phyloP scores from a whole-genome alignment of 1,284 basidiomycete species.

The Leccinum fallax region DNA sequence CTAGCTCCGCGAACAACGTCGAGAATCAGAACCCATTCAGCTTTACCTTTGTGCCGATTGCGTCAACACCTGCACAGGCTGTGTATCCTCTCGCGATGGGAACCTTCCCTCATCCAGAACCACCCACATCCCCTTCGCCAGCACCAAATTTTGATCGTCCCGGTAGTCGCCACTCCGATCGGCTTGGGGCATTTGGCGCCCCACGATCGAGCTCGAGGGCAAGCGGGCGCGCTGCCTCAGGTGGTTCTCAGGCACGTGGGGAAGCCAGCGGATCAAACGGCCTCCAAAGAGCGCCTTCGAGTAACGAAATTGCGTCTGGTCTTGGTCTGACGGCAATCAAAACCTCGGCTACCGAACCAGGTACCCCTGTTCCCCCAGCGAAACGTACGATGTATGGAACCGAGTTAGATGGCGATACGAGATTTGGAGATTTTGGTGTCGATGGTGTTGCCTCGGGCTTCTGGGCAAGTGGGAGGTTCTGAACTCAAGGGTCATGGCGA shows the following conservation, averaged over 20 bases:
- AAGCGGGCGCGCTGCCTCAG: slow-evolving; percentile 33
- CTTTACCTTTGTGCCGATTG: slow-evolving; percentile 55
- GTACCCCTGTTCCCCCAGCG: slow-evolving; percentile 38
- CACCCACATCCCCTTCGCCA: slow-evolving; percentile 71
- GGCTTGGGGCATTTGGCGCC: slow-evolving; percentile 32
- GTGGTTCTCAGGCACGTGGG: slow-evolving; percentile 31
- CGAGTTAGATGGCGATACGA: slow-evolving; percentile 70
- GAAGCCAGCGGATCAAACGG: slow-evolving; percentile 32
- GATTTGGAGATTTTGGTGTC: slow-evolving; percentile 80
- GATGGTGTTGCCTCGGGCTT: slow-evolving; percentile 71
- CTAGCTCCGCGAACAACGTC: slow-evolving; percentile 47
- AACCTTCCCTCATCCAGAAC: slow-evolving; percentile 64
- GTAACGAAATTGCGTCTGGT: slow-evolving; percentile 42
- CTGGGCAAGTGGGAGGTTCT: slow-evolving; percentile 54
- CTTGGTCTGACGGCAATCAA: slow-evolving; percentile 41
- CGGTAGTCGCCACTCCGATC: slow-evolving; percentile 38
- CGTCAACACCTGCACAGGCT: slow-evolving; percentile 52
- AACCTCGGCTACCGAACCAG: slow-evolving; percentile 33
- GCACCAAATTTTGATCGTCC: slow-evolving; percentile 42
- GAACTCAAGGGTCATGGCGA: slow-evolving; percentile 24
- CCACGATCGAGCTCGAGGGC: slow-evolving; percentile 37
- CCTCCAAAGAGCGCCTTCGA: slow-evolving; percentile 35
- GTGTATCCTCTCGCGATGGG: slow-evolving; percentile 43
- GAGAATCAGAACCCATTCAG: slow-evolving; percentile 57
- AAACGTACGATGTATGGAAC: slow-evolving; percentile 81